A percentile compares a stretch with the other conserved stretches of the same genome.
Evolutionary conservation across 1,284 basidiomycete species (phyloP).

Genomic region (Microbotryum intermedium): DNA sequence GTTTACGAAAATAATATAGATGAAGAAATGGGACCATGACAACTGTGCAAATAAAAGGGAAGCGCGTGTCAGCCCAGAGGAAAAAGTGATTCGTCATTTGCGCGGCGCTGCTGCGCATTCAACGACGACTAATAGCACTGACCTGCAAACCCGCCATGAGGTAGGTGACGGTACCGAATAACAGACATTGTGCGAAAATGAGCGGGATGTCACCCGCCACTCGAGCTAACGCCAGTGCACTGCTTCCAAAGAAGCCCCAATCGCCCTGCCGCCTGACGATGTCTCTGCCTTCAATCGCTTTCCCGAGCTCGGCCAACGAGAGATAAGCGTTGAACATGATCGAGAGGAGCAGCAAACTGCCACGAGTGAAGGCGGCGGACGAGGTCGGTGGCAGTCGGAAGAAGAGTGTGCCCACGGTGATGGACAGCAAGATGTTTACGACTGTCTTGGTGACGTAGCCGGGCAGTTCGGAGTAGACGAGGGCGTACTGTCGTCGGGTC

Average conservation of each 20-base stretch:
- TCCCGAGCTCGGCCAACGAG: conserved; percentile 31
- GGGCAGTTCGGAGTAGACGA: conserved; percentile 32
- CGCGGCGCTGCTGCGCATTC: no score
- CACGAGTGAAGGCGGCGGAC: conserved; percentile 32
- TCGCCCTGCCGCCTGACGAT: conserved; percentile 32
- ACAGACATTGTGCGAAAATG: conserved; percentile 29
- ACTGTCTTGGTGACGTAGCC: conserved; percentile 32
- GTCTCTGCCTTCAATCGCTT: conserved; percentile 31
- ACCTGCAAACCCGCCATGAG: conserved; percentile 32
- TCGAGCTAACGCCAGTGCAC: conserved; percentile 31
- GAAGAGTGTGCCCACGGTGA: conserved; percentile 33
- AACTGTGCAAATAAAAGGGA: no score
- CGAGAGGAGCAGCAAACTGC: conserved; percentile 30
- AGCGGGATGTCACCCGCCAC: conserved; percentile 34
- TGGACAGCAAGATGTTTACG: conserved; percentile 32
- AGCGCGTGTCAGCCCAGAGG: no score
- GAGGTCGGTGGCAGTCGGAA: conserved; percentile 26
- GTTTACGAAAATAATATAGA: conserved; percentile 31
- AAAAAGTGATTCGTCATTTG: no score
- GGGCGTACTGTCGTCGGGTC: conserved; percentile 31
- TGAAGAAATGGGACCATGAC: conserved; percentile 9
- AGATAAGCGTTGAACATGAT: conserved; percentile 35
- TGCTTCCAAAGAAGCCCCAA: conserved; percentile 34
- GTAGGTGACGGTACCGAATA: conserved; percentile 36
- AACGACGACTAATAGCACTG: neutral